phyloP scores from a whole-genome alignment of 805 yeast species.

The Saccharomycopsis babjevae region DNA sequence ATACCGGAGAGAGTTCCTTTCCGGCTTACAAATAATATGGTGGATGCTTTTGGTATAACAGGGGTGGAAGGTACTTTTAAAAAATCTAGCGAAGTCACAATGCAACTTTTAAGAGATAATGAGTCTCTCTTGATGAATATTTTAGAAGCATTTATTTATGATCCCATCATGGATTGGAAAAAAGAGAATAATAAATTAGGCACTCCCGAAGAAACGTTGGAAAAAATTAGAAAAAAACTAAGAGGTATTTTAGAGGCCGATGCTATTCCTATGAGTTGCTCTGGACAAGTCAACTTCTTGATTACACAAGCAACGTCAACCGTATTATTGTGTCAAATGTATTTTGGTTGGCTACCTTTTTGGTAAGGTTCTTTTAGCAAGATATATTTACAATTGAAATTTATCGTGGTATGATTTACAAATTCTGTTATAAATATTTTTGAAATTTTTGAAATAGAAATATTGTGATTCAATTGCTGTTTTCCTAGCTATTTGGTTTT shows the following conservation, averaged over 20 bases:
- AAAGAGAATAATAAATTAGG: slow-evolving; percentile 26
- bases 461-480: no score
- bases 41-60: slow-evolving; percentile 76
- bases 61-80: slow-evolving; percentile 89
- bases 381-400: no score
- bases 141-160: slow-evolving; percentile 85
- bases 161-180: slow-evolving; percentile 77
- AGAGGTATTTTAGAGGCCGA: slow-evolving; percentile 76
- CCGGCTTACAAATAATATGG: slow-evolving; percentile 77
- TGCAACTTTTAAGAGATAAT: slow-evolving; percentile 58
- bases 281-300: slow-evolving; percentile 85
- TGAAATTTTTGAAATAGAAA: no score
- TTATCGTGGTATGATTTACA: no score
- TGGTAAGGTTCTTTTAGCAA: slow-evolving; percentile 27
- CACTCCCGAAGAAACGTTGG: slow-evolving; percentile 56
- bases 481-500: no score
- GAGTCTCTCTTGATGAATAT: slow-evolving; percentile 83
- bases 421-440: no score
- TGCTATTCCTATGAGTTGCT: slow-evolving; percentile 68
- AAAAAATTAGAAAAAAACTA: slow-evolving; percentile 65
- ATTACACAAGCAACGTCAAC: slow-evolving; percentile 71
- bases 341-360: slow-evolving; percentile 86
- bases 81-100: slow-evolving; percentile 75
- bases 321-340: slow-evolving; percentile 74
- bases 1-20: slow-evolving; percentile 95